Evolutionary conservation across 148 eudicot species (phyloP).

Genomic region (Vaccinium vitisidaea): DNA sequence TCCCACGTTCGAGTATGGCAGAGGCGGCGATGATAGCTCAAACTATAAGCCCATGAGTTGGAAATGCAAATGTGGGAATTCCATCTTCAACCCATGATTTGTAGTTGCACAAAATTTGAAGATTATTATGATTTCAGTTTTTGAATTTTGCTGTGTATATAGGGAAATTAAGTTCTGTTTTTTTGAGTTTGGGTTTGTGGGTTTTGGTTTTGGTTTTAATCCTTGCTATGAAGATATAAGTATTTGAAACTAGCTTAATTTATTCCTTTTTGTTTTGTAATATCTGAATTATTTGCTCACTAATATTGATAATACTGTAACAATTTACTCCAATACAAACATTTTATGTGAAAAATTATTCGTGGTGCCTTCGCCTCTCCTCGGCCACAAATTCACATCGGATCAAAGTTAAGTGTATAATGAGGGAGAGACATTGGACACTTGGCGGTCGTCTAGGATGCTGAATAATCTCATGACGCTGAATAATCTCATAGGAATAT

Average conservation of each 20-base stretch:
- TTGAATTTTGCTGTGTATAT: background rate
- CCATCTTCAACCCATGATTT: constrained; percentile 54
- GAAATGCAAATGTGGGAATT: constrained; percentile 70
- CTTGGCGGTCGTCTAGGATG: no score
- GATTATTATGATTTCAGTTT: background rate
- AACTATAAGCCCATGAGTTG: constrained; percentile 74
- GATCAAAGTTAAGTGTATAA: no score
- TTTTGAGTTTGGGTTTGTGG: no score
- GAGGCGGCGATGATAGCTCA: constrained; percentile 38
- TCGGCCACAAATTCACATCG: no score
- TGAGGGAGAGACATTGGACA: no score
- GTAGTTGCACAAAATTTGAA: background rate
- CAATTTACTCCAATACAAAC: no score
- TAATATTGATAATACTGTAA: background rate
- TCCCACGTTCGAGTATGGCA: constrained; percentile 21
- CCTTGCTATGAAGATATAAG: background rate
- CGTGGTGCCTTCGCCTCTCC: no score
- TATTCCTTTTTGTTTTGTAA: background rate
- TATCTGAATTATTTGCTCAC: background rate
- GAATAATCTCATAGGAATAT: no score
- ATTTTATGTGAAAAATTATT: no score
- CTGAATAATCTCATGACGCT: no score
- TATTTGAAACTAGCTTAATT: background rate
- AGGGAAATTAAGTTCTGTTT: background rate
- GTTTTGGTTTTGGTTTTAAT: background rate